phyloP scores from a whole-genome alignment of 495 filamentous ascomycete species.

The Penicillium lividum region DNA sequence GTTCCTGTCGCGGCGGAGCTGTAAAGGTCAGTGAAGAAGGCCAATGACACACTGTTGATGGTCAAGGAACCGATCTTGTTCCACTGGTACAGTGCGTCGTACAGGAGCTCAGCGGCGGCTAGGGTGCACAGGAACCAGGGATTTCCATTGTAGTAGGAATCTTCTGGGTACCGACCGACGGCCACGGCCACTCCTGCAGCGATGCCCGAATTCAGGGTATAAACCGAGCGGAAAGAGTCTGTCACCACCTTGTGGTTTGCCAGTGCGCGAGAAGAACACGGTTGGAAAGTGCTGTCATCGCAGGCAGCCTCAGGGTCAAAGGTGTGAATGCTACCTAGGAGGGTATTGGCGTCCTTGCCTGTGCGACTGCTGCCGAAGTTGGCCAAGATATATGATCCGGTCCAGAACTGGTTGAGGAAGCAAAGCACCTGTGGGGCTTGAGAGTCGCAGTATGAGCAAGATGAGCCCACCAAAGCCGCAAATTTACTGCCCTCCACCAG shows the following conservation, averaged over 20 bases:
- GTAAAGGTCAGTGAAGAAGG: constrained; percentile 58
- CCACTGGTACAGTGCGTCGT: constrained; percentile 64
- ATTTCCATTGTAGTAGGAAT: constrained; percentile 68
- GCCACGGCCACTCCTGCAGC: constrained; percentile 51
- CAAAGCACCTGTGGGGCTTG: constrained; percentile 58
- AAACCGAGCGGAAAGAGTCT: constrained; percentile 62
- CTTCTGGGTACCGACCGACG: constrained; percentile 70
- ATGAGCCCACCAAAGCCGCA: constrained; percentile 43
- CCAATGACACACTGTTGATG: constrained; percentile 52
- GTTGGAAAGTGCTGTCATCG: constrained; percentile 56
- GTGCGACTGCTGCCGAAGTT: constrained; percentile 54
- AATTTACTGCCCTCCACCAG: constrained; percentile 62
- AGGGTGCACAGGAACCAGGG: constrained; percentile 68
- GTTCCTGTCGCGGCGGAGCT: constrained; percentile 52
- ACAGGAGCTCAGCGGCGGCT: constrained; percentile 66
- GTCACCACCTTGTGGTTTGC: constrained; percentile 65
- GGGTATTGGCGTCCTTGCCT: constrained; percentile 63
- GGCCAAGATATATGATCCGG: constrained; percentile 54
- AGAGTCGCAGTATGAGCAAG: constrained; percentile 55
- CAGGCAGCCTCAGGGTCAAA: constrained; percentile 60
- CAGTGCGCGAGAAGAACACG: constrained; percentile 62
- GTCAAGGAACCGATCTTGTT: constrained; percentile 51
- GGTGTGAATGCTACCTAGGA: constrained; percentile 63
- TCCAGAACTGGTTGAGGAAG: constrained; percentile 68
- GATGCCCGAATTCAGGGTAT: constrained; percentile 56